Evolutionary conservation across 2,329 filamentous ascomycete genomes (phyloP), one percentile per base, ranked within the genome.

Genomic region (Emmonsiellopsis sp.): DNA sequence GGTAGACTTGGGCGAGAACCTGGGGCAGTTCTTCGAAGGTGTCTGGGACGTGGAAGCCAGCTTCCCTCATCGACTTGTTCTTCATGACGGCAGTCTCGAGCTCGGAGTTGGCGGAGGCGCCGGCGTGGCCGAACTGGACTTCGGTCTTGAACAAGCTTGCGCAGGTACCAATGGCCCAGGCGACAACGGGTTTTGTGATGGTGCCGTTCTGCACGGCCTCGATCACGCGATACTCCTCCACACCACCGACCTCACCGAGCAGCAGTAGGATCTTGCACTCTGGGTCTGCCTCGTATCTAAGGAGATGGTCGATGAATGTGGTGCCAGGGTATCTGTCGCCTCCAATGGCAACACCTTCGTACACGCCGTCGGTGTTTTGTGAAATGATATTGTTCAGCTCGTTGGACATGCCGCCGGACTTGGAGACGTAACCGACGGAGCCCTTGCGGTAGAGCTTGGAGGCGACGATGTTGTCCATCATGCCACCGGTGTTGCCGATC

Each of bases 391-490:
- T 98, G 87, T 98, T 98, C 68, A 98, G 79, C 81, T 98, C 93
- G 82, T 98, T 98, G 75, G 93, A 97, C 93, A 98, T 98, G 78
- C 93, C 93, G 71, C 93, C 93, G 55, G 93, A 98, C 83, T 98
- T 98, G 82, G 92, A 97, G 75, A 98, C 93, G 76, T 98, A 98
- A 66, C 89, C 93, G 62, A 98, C 91, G 64, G 93, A 97, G 66
- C 93, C 93, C 78, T 93, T 93, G 76, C 93, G 92, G 85, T 98
- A 98, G 57, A 98, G 88, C 85, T 98, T 98, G 73, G 93, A 97
- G 64, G 93, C 90, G 60, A 98, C 93, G 68, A 98, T 98, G 84
- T 98, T 98, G 83, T 98, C 93, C 93, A 98, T 98, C 93, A 98
- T 98, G 76, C 93, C 93, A 83, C 93, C 93, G 67, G 93, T 98